These are phyloP conservation scores for Scopulariopsis brevicaulis DNA, from an alignment of 2,329 filamentous ascomycete genomes.

Conservation along the genomic window DNA sequence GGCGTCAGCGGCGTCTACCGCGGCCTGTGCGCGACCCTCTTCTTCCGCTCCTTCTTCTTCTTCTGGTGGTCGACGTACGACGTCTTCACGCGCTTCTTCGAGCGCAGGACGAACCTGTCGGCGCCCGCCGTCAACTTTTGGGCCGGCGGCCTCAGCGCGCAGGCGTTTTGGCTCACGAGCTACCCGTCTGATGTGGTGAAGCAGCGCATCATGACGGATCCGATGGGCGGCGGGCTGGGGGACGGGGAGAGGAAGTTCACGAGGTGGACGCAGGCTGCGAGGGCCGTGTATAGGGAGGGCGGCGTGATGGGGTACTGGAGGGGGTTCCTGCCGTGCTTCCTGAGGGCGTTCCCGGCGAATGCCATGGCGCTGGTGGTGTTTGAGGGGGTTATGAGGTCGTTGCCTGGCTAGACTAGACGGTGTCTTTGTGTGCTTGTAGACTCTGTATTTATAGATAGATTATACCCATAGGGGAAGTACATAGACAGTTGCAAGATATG, in stretches of 20 bases:
- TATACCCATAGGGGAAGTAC: background rate
- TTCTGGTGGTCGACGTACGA: slow-evolving; percentile 98
- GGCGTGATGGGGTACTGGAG: slow-evolving; percentile 82
- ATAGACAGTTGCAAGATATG: background rate
- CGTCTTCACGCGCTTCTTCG: slow-evolving; percentile 59
- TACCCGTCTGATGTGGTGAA: slow-evolving; percentile 93
- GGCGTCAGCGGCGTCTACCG: slow-evolving; percentile 76
- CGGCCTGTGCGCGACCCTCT: slow-evolving; percentile 70
- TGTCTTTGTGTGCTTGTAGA: background rate
- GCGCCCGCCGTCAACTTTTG: slow-evolving; percentile 87
- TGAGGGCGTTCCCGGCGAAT: slow-evolving; percentile 91
- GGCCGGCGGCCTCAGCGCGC: slow-evolving; percentile 86
- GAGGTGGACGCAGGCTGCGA: slow-evolving; percentile 71
- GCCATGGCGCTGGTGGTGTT: slow-evolving; percentile 88
- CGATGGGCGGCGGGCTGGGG: slow-evolving; percentile 57
- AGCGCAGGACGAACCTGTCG: slow-evolving; percentile 56
- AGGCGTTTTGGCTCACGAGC: slow-evolving; percentile 87
- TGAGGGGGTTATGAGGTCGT: slow-evolving; percentile 73
- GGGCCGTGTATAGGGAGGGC: slow-evolving; percentile 61
- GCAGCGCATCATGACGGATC: slow-evolving; percentile 95
- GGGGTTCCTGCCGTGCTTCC: slow-evolving; percentile 86
- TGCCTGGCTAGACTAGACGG: slow-evolving; percentile 27
- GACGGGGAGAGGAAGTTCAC: slow-evolving; percentile 60
- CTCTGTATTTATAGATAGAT: background rate
- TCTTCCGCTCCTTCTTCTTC: slow-evolving; percentile 93